These are phyloP conservation scores for Candida nemodendra DNA, from an alignment of 805 yeast genomes.

Conservation along the genomic window DNA sequence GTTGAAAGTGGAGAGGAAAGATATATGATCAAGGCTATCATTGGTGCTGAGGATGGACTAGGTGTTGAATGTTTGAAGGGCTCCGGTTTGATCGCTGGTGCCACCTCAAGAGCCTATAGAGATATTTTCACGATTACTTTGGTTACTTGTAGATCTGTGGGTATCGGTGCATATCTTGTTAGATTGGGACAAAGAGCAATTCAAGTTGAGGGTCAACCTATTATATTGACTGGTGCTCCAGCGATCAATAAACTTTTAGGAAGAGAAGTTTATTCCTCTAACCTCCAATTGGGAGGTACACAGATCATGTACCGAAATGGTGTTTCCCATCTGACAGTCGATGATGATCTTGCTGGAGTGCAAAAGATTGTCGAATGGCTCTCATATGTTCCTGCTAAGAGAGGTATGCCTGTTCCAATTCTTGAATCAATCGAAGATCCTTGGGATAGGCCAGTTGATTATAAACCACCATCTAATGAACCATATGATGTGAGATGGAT, in stretches of 20 bases:
- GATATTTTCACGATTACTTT: slow-evolving; percentile 97
- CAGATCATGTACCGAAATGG: slow-evolving; percentile 98
- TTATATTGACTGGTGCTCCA: slow-evolving; percentile 98
- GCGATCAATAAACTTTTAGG: slow-evolving; percentile 97
- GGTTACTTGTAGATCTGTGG: slow-evolving; percentile 99
- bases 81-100: slow-evolving; percentile 98
- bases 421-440: slow-evolving; percentile 67
- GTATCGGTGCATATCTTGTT: slow-evolving; percentile 98
- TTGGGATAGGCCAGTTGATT: slow-evolving; percentile 94
- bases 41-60: slow-evolving; percentile 93
- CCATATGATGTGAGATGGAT: slow-evolving; percentile 92
- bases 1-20: slow-evolving; percentile 87
- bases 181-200: slow-evolving; percentile 98
- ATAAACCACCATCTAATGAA: slow-evolving; percentile 66
- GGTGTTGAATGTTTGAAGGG: slow-evolving; percentile 99
- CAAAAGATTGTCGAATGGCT: slow-evolving; percentile 94
- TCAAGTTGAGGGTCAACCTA: slow-evolving; percentile 98
- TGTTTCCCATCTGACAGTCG: slow-evolving; percentile 97
- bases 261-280: slow-evolving; percentile 94
- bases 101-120: slow-evolving; percentile 94
- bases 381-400: slow-evolving; percentile 88
- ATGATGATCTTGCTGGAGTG: slow-evolving; percentile 95
- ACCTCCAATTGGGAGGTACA: slow-evolving; percentile 98
- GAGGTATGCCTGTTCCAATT: slow-evolving; percentile 88
- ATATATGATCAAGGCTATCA: slow-evolving; percentile 74